Percentiles rank a stretch among this genome's conserved stretches.
These are phyloP conservation scores for Pneumocystis carinii DNA, from an alignment of 1,139 yeast genomes.

Conservation along the genomic window DNA sequence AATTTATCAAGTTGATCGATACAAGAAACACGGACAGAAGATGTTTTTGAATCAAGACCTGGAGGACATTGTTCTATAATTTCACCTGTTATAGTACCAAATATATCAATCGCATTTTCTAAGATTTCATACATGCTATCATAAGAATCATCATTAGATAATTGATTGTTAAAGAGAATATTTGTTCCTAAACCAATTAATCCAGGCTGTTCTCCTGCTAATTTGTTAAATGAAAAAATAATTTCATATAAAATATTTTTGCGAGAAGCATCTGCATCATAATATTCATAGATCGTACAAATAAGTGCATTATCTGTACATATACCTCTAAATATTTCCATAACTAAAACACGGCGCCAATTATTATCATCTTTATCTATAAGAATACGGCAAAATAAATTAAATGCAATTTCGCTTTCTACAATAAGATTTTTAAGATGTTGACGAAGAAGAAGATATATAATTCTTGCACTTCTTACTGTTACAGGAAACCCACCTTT, in stretches of 20 bases:
- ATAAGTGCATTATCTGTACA: constrained; percentile 43
- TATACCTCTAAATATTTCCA: constrained; percentile 55
- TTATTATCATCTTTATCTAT: constrained; percentile 35
- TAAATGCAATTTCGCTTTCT: constrained; percentile 68
- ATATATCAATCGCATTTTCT: constrained; percentile 8
- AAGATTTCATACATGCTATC: background rate
- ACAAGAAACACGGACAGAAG: constrained; percentile 39
- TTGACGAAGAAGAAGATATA: constrained; percentile 43
- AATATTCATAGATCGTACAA: constrained; percentile 40
- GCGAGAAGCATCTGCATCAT: constrained; percentile 44
- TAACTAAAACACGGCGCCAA: constrained; percentile 61
- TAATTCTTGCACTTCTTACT: constrained; percentile 59
- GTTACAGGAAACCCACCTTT: constrained; percentile 49
- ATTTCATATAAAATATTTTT: constrained; percentile 50
- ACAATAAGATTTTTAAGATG: constrained; percentile 49
- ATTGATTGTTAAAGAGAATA: constrained; percentile 3
- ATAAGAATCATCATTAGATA: background rate
- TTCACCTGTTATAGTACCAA: constrained; percentile 9
- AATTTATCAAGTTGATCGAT: constrained; percentile 65
- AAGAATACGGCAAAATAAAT: constrained; percentile 54
- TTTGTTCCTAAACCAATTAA: constrained; percentile 9
- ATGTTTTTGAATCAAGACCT: constrained; percentile 19
- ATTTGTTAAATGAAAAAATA: constrained; percentile 30
- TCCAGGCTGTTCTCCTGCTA: constrained; percentile 17
- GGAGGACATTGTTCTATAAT: constrained; percentile 3